A percentile compares a stretch with the other conserved stretches of the same genome.
Conservation (phyloP, 805 yeast species). For the Nakazawaea ishiwadae region DNA sequence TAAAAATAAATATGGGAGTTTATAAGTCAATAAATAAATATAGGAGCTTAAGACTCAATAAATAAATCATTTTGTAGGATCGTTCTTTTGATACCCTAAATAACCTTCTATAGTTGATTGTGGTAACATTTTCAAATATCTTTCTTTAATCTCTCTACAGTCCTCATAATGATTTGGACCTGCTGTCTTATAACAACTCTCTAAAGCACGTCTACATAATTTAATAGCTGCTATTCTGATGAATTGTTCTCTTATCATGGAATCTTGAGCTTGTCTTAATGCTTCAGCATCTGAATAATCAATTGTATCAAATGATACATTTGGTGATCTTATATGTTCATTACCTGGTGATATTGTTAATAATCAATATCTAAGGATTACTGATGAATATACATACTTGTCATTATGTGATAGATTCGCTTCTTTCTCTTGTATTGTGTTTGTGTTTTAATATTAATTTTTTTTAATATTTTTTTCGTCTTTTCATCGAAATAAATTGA, state of each 20-base stretch:
- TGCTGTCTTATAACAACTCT: conserved; percentile 58
- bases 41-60: not conserved
- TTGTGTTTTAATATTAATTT: too few relatives aligned
- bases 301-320: conserved; percentile 79
- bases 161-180: conserved; percentile 72
- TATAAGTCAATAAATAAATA: too few relatives aligned
- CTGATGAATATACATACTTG: not conserved
- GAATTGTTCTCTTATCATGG: conserved; percentile 78
- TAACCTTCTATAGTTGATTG: conserved; percentile 65
- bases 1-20: not conserved
- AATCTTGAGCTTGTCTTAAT: conserved; percentile 68
- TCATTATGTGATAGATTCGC: too few relatives aligned
- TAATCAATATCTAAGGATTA: not conserved
- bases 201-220: conserved; percentile 68
- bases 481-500: too few relatives aligned
- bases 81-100: conserved; percentile 85
- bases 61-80: conserved; percentile 73
- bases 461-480: too few relatives aligned
- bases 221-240: conserved; percentile 64
- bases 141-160: conserved; percentile 74
- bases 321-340: conserved; percentile 53
- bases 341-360: conserved; percentile 8
- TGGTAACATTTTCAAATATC: conserved; percentile 74
- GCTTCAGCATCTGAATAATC: conserved; percentile 64
- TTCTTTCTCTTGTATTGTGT: too few relatives aligned